Evolutionary conservation across 495 filamentous ascomycete genomes (phyloP).

Genomic region (Xylaria longipes): DNA sequence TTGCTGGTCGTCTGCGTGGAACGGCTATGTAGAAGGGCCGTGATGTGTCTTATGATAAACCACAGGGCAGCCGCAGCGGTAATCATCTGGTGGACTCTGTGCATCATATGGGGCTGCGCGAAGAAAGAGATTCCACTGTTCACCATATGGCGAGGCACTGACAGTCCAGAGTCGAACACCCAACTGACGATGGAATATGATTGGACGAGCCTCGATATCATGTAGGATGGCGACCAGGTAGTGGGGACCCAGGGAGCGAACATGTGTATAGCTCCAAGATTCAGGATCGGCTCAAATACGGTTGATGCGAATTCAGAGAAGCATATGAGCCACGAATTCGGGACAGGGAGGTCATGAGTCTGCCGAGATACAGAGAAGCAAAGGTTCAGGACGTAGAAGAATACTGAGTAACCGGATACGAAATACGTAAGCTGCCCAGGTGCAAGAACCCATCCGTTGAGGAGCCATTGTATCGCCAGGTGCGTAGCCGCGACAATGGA

Average conservation of each 20-base stretch:
- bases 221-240: not conserved
- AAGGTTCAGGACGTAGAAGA: conserved; percentile 5
- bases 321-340: not conserved
- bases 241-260: not conserved
- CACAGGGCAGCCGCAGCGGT: not conserved
- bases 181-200: not conserved
- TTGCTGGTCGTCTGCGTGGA: not conserved
- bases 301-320: not conserved
- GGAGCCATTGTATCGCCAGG: not conserved
- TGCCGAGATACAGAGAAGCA: not conserved
- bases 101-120: not conserved
- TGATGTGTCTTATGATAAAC: conserved; percentile 6
- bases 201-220: not conserved
- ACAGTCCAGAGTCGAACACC: not conserved
- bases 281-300: not conserved
- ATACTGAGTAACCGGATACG: conserved; percentile 1
- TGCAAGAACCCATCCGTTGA: not conserved
- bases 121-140: not conserved
- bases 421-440: not conserved
- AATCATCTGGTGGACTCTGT: not conserved
- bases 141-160: not conserved
- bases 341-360: not conserved
- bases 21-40: not conserved
- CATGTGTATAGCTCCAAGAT: not conserved
- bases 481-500: not conserved